Conservation (phyloP, 2,329 filamentous ascomycete species). For the Paramyrothecium sp. region DNA sequence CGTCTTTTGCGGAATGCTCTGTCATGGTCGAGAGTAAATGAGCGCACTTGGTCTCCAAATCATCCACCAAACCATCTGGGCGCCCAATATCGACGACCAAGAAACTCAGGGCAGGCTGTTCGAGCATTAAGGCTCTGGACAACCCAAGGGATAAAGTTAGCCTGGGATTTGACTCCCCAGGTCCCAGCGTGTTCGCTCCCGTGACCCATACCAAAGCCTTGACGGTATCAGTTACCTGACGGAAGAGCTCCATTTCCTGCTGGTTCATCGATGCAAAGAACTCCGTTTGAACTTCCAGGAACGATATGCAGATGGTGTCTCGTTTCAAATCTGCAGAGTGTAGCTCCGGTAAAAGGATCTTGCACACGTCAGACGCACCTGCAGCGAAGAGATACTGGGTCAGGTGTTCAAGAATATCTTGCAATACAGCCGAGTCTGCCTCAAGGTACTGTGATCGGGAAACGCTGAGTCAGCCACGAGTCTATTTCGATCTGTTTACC, state of each 20-base stretch:
- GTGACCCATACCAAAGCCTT: background rate
- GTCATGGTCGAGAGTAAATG: background rate
- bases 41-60: background rate
- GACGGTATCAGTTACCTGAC: background rate
- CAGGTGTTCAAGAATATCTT: too few relatives aligned
- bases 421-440: too few relatives aligned
- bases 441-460: too few relatives aligned
- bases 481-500: too few relatives aligned
- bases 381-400: too few relatives aligned
- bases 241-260: conserved; percentile 1
- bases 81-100: conserved; percentile 1
- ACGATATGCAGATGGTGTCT: background rate
- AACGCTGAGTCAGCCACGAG: too few relatives aligned
- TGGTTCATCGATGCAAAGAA: conserved; percentile 4
- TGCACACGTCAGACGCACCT: background rate
- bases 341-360: background rate
- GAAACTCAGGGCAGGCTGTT: conserved; percentile 2
- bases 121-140: conserved; percentile 2
- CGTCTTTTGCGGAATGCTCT: background rate
- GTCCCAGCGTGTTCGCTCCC: background rate
- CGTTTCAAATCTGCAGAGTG: background rate
- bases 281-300: conserved; percentile 2
- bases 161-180: background rate
- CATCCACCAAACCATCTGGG: background rate
- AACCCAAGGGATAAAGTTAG: conserved; percentile 2